Conservation (phyloP, 805 yeast genomes). For the Saccharomycopsis selenospora region DNA sequence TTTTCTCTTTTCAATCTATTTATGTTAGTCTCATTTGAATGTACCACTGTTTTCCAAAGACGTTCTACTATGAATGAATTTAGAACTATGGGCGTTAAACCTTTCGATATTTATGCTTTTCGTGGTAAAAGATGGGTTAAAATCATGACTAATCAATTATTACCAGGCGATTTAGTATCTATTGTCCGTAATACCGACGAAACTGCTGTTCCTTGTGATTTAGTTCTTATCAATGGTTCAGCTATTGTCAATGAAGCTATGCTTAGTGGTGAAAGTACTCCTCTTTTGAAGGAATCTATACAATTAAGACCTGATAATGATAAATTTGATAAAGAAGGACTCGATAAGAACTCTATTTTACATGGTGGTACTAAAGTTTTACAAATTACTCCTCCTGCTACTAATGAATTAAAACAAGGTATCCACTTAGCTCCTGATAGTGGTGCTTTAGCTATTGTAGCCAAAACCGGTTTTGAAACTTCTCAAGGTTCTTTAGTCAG, state of each 20-base stretch:
- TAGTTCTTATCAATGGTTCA: constrained; percentile 78
- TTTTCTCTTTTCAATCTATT: constrained; percentile 84
- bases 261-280: constrained; percentile 98
- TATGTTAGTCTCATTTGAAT: constrained; percentile 90
- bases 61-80: constrained; percentile 91
- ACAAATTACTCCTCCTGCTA: constrained; percentile 70
- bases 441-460: constrained; percentile 86
- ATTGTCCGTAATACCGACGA: constrained; percentile 85
- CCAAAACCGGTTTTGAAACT: constrained; percentile 97
- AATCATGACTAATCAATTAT: constrained; percentile 61
- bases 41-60: constrained; percentile 92
- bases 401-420: constrained; percentile 26
- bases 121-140: constrained; percentile 67
- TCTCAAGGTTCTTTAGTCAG: constrained; percentile 96
- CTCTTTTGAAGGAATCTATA: constrained; percentile 86
- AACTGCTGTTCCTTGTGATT: constrained; percentile 89
- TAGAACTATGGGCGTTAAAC: constrained; percentile 95
- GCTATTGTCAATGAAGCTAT: constrained; percentile 97
- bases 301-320: constrained; percentile 73
- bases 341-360: constrained; percentile 81
- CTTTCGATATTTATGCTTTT: constrained; percentile 67
- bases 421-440: constrained; percentile 72
- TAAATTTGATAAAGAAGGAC: constrained; percentile 61
- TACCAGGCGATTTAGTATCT: constrained; percentile 91
- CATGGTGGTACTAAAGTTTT: constrained; percentile 96